Conservation (phyloP, 139 green algal genomes). For the Tetradesmus lagerheimii region DNA sequence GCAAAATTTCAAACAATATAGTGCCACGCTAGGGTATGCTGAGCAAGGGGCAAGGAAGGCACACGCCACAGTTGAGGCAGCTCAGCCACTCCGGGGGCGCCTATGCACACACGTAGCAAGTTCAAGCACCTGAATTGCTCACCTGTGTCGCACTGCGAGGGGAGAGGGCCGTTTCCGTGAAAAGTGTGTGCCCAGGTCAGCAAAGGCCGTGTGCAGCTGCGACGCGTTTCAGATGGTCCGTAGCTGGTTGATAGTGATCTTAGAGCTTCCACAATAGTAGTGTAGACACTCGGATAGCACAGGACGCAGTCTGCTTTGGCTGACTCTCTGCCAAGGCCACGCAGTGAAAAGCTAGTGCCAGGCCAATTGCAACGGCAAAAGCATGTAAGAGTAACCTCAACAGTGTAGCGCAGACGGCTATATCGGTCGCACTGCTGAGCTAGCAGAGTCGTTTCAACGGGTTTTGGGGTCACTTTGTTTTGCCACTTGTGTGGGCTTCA, state of each 20-base stretch:
- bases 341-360: neutral
- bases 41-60: neutral
- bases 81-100: neutral
- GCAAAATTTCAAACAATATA: too few species aligned
- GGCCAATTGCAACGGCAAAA: neutral
- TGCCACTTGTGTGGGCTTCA: too few species aligned
- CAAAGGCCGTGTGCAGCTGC: neutral
- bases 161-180: neutral
- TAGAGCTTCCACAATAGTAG: neutral
- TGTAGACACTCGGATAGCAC: neutral
- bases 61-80: neutral
- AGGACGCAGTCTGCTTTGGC: neutral
- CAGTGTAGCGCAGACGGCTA: neutral
- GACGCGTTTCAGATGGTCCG: neutral
- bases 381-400: neutral
- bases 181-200: neutral
- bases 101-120: neutral
- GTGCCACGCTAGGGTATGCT: too few species aligned
- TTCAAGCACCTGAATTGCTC: neutral
- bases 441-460: neutral
- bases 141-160: neutral
- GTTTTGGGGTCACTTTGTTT: neutral
- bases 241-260: neutral
- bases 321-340: neutral
- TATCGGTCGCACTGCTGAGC: neutral